Base-by-base conservation (phyloP, 352 stramenopile genomes). In the Bremia lactucae region DNA sequence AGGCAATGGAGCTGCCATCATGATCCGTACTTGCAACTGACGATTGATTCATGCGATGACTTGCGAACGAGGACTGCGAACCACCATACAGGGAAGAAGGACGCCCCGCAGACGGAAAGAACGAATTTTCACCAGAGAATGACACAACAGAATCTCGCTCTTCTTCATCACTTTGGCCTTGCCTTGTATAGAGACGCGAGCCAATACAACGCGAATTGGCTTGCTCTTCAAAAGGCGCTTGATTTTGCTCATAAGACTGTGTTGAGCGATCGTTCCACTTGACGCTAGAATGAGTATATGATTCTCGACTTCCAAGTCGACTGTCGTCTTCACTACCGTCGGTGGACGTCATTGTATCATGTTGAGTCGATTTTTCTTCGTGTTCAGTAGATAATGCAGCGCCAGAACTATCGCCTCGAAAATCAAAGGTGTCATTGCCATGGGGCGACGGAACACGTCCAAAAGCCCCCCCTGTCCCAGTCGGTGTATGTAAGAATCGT, bases 1-100 rank as follows among this genome's bases (percentile, higher is more conserved):
- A 89, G 11, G 64, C 59, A 13, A 82, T 75, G 1, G 76, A 87
- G 28, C 61, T 68, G 11, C 62, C 62, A 14, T 72, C 62, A 36
- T 65, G 56, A 55, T 72, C 62, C 10, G 57, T 66, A 23, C 50
- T 62, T 8, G 56, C 53, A 28, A 55, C 48, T 1, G 62, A 72
- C 8, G 61, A 71, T 36, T 59, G 52, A 31, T 71, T 63, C 53
- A 66, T 65, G 18, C 57, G 57, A 36, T 63, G 57, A 23, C 52
- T 61, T n/a, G 52, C 40, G 51, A 68, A 71, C 8, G 61, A 71
- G 13, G 62, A 72, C 31, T 68, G 62, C 4, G 56, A 72, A 9
- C 58, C 62, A 7, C 58, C 58, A 53, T 63, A 63, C 22, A 63
- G 21, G 4, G 58, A 67, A 38, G 58, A 63, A 31, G 58, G 53